phyloP scores from a whole-genome alignment of 148 eudicot genomes.

The Rhododendron vialii region DNA sequence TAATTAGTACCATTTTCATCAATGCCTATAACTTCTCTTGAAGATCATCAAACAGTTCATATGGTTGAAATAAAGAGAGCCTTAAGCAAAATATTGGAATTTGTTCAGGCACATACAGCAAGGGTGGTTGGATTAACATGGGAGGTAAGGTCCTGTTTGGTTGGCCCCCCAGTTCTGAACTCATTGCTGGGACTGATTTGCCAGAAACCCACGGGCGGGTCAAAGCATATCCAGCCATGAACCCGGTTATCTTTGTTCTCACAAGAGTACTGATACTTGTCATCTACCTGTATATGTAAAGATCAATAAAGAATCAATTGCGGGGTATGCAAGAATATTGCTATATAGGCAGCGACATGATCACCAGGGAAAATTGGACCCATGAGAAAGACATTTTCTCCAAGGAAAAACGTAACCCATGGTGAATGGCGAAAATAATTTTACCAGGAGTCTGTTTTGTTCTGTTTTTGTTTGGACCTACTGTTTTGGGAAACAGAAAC shows the following conservation, averaged over 20 bases:
- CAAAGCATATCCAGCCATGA: slow-evolving; percentile 71
- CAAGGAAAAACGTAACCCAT: neutral
- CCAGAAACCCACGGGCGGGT: slow-evolving; percentile 74
- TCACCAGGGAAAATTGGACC: neutral
- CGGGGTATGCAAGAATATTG: neutral
- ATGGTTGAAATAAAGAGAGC: neutral
- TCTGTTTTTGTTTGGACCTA: neutral
- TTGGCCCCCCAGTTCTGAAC: slow-evolving; percentile 77
- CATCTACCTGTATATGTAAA: slow-evolving; percentile 53
- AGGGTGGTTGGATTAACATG: slow-evolving; percentile 79
- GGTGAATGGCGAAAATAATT: neutral
- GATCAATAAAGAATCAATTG: neutral
- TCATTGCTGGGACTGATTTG: slow-evolving; percentile 74
- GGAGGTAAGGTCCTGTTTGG: slow-evolving; percentile 79
- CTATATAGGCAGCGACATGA: neutral
- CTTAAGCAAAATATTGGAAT: neutral
- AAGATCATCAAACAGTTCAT: neutral
- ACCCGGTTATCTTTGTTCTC: slow-evolving; percentile 65
- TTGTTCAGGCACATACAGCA: slow-evolving; percentile 38
- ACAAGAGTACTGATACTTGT: slow-evolving; percentile 76
- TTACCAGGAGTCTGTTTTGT: neutral
- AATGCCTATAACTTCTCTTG: neutral
- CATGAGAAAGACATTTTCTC: neutral
- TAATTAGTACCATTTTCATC: neutral
- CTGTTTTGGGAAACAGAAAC: neutral